Base-by-base conservation (phyloP, 495 filamentous ascomycete species). In the Penicillium cataractarum region DNA sequence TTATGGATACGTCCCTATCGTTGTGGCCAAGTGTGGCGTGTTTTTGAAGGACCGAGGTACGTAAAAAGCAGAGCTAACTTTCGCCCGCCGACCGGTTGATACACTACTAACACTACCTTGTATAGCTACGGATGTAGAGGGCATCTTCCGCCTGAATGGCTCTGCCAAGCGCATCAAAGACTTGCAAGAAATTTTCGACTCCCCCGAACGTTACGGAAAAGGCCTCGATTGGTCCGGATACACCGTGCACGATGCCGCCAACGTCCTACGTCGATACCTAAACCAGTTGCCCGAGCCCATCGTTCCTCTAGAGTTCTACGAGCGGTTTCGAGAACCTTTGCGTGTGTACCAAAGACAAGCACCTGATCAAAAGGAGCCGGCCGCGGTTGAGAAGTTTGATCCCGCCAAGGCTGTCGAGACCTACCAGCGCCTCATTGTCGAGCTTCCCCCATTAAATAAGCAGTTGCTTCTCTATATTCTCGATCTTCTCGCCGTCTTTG, bases 141-240 rank as follows among this genome's bases (percentile, higher is more conserved):
- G 95, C 24, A 99, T 99, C 42, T 99, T 99, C 73, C 93, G 95
- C 49, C 82, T 99, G 10, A 96, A 89, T 72, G 95, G 95, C 24
- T 96, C 94, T n/a, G 92, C 95, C 67, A 97, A 96, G 77, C 88
- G 95, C 53, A 99, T 99, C 76, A 98, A 98, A 75, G 95, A 99
- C 68, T 82, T 99, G 1, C 92, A 95, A 73, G 85, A 83, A 44
- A 86, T 91, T 8, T 99, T 99, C 72, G 89, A 99, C 71, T 96
- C 95, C 0, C 96, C 95, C 33, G 95, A 97, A 67, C 85, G 93
- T 55, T 99, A 97, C 74, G 95, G 95, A 35, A 99, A 99, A 74
- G 95, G 95, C 17, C 78, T 98, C 44, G 91, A 97, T 70, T 99
- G 95, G 95, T 89, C 90, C 49, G 95, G 95, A 17, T 99, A 97